Evolutionary conservation across 495 filamentous ascomycete species (phyloP).

Genomic region (Aspergillus hancockii): DNA sequence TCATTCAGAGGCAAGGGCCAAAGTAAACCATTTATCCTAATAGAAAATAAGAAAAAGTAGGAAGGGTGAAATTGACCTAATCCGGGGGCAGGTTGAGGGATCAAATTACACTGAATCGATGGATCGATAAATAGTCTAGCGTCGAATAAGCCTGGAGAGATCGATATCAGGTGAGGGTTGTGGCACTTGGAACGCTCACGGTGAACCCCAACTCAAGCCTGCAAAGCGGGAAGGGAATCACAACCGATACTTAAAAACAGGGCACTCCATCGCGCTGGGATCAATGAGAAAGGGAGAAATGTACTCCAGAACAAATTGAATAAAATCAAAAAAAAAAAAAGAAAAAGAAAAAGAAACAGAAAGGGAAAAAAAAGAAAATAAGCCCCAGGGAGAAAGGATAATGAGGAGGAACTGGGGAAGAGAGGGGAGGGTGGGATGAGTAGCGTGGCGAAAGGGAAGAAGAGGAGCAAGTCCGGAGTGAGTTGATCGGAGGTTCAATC

Average conservation of each 20-base stretch:
- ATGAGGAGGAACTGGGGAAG: constrained; percentile 16
- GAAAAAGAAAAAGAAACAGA: constrained; percentile 11
- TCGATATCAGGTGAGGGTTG: constrained; percentile 18
- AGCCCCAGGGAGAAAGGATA: constrained; percentile 13
- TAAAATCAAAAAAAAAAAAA: constrained; percentile 8
- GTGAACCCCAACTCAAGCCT: constrained; percentile 23
- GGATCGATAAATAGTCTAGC: background rate
- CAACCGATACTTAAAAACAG: constrained; percentile 18
- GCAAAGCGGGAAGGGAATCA: constrained; percentile 21
- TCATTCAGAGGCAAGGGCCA: constrained; percentile 12
- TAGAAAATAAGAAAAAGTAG: background rate
- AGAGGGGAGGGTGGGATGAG: constrained; percentile 11
- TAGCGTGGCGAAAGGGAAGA: constrained; percentile 1
- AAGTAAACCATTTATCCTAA: constrained; percentile 9
- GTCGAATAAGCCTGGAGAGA: background rate
- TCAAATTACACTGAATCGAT: background rate
- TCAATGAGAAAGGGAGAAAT: constrained; percentile 22
- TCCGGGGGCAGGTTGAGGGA: background rate
- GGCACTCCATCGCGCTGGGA: constrained; percentile 20
- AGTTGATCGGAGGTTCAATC: background rate
- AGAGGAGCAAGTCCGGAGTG: background rate
- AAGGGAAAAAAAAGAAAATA: constrained; percentile 17
- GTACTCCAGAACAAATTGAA: background rate
- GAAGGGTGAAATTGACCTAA: background rate
- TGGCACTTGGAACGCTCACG: constrained; percentile 24